A percentile compares a stretch with the other conserved stretches of the same genome.
These are phyloP conservation scores for Pythium aristosporum DNA, from an alignment of 352 stramenopile genomes.

Conservation along the genomic window DNA sequence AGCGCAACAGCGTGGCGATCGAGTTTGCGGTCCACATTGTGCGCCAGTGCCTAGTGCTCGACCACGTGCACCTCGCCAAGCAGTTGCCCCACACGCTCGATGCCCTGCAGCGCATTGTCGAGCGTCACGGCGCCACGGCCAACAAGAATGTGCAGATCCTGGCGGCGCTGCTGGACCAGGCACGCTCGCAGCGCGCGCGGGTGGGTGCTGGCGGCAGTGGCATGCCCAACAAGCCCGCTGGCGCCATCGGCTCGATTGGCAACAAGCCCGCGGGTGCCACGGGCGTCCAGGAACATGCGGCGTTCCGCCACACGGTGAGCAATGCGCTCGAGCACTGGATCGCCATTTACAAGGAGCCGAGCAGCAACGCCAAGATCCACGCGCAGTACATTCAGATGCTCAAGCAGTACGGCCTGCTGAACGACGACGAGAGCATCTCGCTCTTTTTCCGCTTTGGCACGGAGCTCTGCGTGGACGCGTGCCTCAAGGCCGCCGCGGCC, in stretches of 20 bases:
- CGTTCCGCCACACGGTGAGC: conserved; percentile 85
- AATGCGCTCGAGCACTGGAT: conserved; percentile 98
- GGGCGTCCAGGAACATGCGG: conserved; percentile 69
- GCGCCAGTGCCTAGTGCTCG: conserved; percentile 88
- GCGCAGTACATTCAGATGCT: conserved; percentile 97
- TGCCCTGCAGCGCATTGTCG: conserved; percentile 82
- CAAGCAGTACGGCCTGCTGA: conserved; percentile 95
- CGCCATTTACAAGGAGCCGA: conserved; percentile 94
- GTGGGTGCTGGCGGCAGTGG: not conserved
- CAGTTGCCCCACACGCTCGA: conserved; percentile 94
- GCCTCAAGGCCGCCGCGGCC: conserved; percentile 86
- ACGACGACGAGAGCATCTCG: conserved; percentile 96
- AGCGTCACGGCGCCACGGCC: conserved; percentile 67
- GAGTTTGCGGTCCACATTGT: conserved; percentile 97
- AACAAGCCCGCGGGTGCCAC: conserved; percentile 38
- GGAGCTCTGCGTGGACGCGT: conserved; percentile 97
- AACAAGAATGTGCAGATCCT: conserved; percentile 90
- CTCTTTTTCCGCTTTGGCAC: conserved; percentile 97
- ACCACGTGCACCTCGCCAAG: conserved; percentile 89
- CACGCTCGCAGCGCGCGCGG: conserved; percentile 50
- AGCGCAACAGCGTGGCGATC: conserved; percentile 94
- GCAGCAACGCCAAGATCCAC: conserved; percentile 93
- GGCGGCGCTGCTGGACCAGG: conserved; percentile 74
- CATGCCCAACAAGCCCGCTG: conserved; percentile 42
- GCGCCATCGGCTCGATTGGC: conserved; percentile 53